phyloP scores from a whole-genome alignment of 331 rosid species.

The Malus hybrid region DNA sequence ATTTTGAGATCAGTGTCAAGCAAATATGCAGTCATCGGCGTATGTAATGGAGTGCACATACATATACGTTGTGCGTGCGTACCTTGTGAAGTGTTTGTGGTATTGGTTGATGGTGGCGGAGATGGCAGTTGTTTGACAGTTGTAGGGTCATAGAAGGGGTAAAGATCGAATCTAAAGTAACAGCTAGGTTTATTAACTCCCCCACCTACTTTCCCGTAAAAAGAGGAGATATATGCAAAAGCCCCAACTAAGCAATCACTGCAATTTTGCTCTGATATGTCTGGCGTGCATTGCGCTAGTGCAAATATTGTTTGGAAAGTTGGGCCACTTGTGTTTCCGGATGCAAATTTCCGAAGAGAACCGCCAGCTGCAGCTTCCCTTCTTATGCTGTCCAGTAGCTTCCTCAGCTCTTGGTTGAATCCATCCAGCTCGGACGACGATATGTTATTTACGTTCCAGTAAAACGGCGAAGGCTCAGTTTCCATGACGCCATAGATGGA shows the following conservation, averaged over 20 bases:
- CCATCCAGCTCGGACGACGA: neutral
- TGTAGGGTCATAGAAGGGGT: neutral
- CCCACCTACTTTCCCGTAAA: neutral
- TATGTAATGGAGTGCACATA: neutral
- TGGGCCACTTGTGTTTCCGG: neutral
- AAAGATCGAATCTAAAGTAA: neutral
- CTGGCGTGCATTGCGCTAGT: constrained; percentile 15
- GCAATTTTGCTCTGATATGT: constrained; percentile 1
- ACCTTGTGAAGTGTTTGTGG: neutral
- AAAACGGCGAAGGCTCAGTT: neutral
- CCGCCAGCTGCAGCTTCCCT: constrained; percentile 3
- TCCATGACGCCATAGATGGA: neutral
- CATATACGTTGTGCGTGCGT: neutral
- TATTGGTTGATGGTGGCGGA: neutral
- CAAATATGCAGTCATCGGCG: no score
- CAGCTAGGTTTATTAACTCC: neutral
- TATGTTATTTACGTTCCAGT: neutral
- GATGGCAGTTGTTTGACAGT: neutral
- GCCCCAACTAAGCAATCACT: neutral
- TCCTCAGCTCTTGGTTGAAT: constrained; percentile 2
- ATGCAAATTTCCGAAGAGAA: neutral
- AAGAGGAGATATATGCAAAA: neutral
- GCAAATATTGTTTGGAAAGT: neutral
- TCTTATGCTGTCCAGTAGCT: constrained; percentile 5
- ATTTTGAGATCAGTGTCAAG: neutral